Base-by-base conservation (phyloP, 768 basidiomycete species). In the Mycena olivaceomarginata region DNA sequence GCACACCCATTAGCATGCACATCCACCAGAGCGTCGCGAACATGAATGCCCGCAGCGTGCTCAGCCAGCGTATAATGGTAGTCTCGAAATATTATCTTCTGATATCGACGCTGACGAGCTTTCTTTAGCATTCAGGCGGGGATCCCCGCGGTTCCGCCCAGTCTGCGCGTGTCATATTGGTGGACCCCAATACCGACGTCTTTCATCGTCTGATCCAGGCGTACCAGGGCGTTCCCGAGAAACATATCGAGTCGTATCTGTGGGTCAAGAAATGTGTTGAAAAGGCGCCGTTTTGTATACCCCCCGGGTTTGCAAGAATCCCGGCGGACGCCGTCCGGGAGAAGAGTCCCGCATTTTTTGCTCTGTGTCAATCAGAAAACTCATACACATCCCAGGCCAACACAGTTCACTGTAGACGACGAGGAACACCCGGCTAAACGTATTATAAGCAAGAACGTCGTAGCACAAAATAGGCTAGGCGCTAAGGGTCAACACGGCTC, bases 211-310 rank as follows among this genome's bases (percentile, higher is more conserved):
- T 96, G 12, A 91, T 95, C 70, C 94, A 93, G 80, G 90, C 88
- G 0, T 94, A 93, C 81, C 94, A 96, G 83, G 91, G 91, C 60
- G 88, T 92, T 46, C 88, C 93, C 4, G 90, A 93, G 63, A 96
- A 95, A 83, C 94, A 93, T 77, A 92, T 96, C 63, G 95, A 96
- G 78, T 94, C 94, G 12, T 94, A 94, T 81, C 85, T 94, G n/a
- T 96, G 95, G 95, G 93, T 96, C 66, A 95, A 95, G 85, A 94
- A 94, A 81, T 96, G 95, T 75, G 91, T 96, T 65, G 94, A 95
- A 80, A 89, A 75, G 91, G 93, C 2, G 81, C 89, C 8, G 86
- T 95, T 25, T 83, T 90, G 53, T 96, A 93, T 79, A 96, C 95
- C 1, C 95, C 94, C 0, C 85, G 95, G 46, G 92, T 95, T 1